Conservation (phyloP, 148 eudicot species). For the Rhododendron henanense region DNA sequence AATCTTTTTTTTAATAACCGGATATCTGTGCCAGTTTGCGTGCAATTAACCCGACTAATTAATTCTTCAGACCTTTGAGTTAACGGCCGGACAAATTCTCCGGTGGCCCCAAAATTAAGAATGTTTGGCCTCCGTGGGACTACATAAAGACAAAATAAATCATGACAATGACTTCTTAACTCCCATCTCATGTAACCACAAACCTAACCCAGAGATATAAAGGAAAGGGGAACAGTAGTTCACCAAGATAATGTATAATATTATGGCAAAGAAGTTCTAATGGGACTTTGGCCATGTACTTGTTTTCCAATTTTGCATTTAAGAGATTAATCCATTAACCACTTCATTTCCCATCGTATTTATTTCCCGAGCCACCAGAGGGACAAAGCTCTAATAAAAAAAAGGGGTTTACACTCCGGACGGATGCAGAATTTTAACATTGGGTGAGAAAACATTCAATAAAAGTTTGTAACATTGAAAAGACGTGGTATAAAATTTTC, state of each 20-base stretch:
- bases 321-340: neutral
- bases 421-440: no score
- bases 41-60: no score
- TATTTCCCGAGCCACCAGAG: neutral
- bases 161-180: neutral
- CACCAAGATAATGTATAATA: neutral
- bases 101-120: no score
- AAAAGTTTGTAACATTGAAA: no score
- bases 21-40: no score
- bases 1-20: no score
- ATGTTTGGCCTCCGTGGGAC: neutral
- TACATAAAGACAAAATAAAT: no score
- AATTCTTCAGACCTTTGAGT: no score
- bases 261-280: neutral
- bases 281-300: neutral
- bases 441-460: no score
- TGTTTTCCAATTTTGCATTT: neutral
- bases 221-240: neutral
- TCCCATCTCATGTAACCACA: neutral
- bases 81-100: no score
- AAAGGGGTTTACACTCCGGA: no score
- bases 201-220: neutral
- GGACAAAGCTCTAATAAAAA: neutral
- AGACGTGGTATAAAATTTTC: no score
- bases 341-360: neutral